These are phyloP conservation scores for Lodderomyces parapsilosis DNA, from an alignment of 1,139 yeast genomes.

Conservation along the genomic window DNA sequence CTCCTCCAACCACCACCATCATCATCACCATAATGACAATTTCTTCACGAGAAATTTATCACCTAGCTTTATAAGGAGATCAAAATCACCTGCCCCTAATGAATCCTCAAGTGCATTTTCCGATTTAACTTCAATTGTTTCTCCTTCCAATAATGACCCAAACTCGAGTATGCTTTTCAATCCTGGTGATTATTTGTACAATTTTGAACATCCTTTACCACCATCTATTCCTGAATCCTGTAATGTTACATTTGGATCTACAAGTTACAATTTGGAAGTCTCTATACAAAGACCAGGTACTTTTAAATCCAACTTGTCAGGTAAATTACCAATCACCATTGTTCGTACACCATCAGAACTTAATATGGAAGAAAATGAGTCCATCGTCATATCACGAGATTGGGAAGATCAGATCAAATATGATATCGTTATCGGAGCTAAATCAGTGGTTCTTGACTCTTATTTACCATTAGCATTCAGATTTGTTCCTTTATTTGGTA, in stretches of 20 bases:
- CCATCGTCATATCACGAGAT: conserved; percentile 82
- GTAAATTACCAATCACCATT: conserved; percentile 61
- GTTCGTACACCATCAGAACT: conserved; percentile 77
- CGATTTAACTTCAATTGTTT: conserved; percentile 11
- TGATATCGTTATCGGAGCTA: conserved; percentile 87
- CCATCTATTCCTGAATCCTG: conserved; percentile 82
- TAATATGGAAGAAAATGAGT: conserved; percentile 86
- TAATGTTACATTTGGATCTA: conserved; percentile 77
- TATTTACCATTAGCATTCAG: conserved; percentile 81
- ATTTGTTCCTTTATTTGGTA: conserved; percentile 77
- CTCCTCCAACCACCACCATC: no score
- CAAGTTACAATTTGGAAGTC: conserved; percentile 68
- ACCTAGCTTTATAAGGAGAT: conserved; percentile 38
- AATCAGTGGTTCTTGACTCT: conserved; percentile 80
- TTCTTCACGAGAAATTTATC: conserved; percentile 31
- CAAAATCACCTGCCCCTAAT: conserved; percentile 33
- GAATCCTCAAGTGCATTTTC: conserved; percentile 17
- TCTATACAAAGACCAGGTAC: conserved; percentile 75
- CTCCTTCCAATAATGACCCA: conserved; percentile 16
- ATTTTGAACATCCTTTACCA: conserved; percentile 86
- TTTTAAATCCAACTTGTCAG: conserved; percentile 73
- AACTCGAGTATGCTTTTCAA: conserved; percentile 33
- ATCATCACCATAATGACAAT: conserved; percentile 12
- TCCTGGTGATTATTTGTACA: conserved; percentile 91
- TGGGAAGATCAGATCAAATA: conserved; percentile 94